Percentiles rank a stretch among this genome's conserved stretches.
phyloP scores from a whole-genome alignment of 345 rosid species.

The Isatis tinctoria region DNA sequence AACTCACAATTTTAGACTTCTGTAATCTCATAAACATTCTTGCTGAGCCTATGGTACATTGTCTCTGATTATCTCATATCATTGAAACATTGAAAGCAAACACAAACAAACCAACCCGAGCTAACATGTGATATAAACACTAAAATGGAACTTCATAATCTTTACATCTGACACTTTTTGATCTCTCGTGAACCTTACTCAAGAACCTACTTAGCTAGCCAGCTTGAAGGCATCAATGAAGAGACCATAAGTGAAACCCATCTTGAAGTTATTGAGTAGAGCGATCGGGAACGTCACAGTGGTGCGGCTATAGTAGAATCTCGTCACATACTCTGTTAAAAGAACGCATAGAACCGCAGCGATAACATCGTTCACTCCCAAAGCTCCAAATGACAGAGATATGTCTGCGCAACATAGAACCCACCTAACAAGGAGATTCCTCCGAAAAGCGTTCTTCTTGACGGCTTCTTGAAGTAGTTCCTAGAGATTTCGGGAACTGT shows the following conservation, averaged over 20 bases:
- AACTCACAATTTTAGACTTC: not conserved
- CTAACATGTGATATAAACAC: not conserved
- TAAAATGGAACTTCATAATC: not conserved
- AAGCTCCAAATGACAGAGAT: conserved; percentile 83
- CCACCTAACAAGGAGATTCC: conserved; percentile 90
- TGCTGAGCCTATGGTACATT: not conserved
- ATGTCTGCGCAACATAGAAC: conserved; percentile 90
- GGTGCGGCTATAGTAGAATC: conserved; percentile 77
- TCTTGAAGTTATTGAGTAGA: conserved; percentile 91
- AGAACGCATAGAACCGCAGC: conserved; percentile 90
- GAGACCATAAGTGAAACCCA: conserved; percentile 95
- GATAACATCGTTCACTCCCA: conserved; percentile 91
- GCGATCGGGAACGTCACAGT: conserved; percentile 85
- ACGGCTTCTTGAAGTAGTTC: conserved; percentile 77
- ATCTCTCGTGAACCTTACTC: not conserved
- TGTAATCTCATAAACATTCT: not conserved
- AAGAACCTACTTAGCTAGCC: conserved; percentile 43
- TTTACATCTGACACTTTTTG: not conserved
- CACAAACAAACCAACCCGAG: not conserved
- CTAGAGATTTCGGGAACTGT: conserved; percentile 67
- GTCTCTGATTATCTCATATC: not conserved
- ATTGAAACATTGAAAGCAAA: not conserved
- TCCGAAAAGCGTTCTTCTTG: conserved; percentile 81
- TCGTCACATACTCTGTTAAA: conserved; percentile 77
- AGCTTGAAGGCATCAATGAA: conserved; percentile 97